Base-by-base conservation (phyloP, 2,329 filamentous ascomycete genomes). In the Ophiognomonia clavigignenti-juglandacearum region DNA sequence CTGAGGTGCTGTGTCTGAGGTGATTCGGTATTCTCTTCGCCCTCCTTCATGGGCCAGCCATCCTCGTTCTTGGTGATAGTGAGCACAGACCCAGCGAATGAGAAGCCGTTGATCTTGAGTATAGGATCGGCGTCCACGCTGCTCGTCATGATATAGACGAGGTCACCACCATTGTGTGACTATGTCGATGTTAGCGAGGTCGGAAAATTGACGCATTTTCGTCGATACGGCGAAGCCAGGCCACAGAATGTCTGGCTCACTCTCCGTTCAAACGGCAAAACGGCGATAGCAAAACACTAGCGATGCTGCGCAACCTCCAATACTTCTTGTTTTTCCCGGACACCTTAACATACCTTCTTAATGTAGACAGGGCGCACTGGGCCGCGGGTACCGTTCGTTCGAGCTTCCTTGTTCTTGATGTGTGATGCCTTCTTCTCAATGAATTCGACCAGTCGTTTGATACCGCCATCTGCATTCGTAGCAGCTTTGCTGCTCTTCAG, bases 331-430 rank as follows among this genome's bases (percentile, higher is more conserved):
- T 67, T n/a, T n/a, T n/a, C n/a, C n/a, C n/a, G 64, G 66, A 64
- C 64, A 58, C 57, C 56, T 54, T 67, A 65, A 86, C 84, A 80
- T 86, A 90, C 86, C 83, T 88, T 88, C 70, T 80, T 82, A 54
- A 91, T 82, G 62, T 75, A 81, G 57, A 87, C 71, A 56, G 72
- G 70, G 59, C 76, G 72, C 59, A 72, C 72, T 50, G 70, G 69
- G 57, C 80, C 71, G 54, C 73, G 67, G 46, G 75, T 74, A 24
- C 46, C 50, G 19, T n/a, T 34, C 26, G 43, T 27, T 26, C 34
- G 16, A 36, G 34, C 34, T 11, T 27, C 43, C 38, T 29, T 45
- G 34, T 37, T 45, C 39, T 46, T 52, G n/a, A 52, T n/a, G 20
- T 42, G 31, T 20, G 43, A 37, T 39, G 85, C 77, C 64, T 88